Base-by-base conservation (phyloP, 768 basidiomycete species). In the Suillus alpinus region DNA sequence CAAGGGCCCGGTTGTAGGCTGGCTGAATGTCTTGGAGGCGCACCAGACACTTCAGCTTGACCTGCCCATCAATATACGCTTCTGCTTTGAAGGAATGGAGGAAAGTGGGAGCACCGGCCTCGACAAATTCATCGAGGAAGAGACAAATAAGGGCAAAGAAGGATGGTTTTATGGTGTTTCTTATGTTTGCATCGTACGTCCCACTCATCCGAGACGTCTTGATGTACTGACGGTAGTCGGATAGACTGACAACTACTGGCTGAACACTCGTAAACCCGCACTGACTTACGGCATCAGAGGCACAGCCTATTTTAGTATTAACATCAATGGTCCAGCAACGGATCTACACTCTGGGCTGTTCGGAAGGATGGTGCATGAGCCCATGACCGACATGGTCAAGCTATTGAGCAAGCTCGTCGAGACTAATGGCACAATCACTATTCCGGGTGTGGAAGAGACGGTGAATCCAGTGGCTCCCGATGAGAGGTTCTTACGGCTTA, bases 71-170 rank as follows among this genome's bases (percentile, higher is more conserved):
- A 95, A 96, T 71, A 71, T 96, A 53, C 83, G 84, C 65, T 88
- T 90, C 77, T 89, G 90, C 80, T 94, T 96, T 65, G 95, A 96
- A 72, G 95, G 91, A 5, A 95, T 95, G 92, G 95, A 98, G 73
- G 95, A 96, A 77, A 86, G 82, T 60, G 92, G 92, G 4, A 89
- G 87, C 52, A 89, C 88, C 63, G 92, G 92, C 0, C 82, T 96
- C 6, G 94, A 95, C 66, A 88, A 91, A 23, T 84, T 95, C 58
- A 91, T 96, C 59, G 73, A 80, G 57, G 76, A 78, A 40, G 92
- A 95, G 78, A 82, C 83, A 9, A 76, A 81, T 60, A 80, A 82
- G 32, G 84, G 85, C 31, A 70, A 74, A 63, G 76, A 80, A 56
- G 83, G 85, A 16, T 95, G 86, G 80, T 94, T 96, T 71, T 79